phyloP scores from a whole-genome alignment of 1,139 yeast species.

The Protomyces macrosporus region DNA sequence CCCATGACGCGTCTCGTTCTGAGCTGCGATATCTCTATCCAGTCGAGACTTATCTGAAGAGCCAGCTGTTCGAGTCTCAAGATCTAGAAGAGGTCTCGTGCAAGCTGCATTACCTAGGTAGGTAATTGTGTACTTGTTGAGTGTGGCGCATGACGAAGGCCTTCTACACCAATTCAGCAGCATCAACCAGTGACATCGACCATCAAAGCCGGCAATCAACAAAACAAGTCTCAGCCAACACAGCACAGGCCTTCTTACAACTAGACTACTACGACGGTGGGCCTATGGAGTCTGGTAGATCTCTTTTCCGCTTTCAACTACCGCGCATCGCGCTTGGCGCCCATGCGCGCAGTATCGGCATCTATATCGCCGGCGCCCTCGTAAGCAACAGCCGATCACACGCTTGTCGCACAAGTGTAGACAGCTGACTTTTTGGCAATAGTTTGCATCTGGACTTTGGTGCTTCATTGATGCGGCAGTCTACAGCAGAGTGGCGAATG shows the following conservation, averaged over 20 bases:
- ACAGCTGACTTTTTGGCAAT: conserved; percentile 52
- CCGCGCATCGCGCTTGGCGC: conserved; percentile 16
- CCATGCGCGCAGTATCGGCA: conserved; percentile 18
- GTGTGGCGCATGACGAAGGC: no score
- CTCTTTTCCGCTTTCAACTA: conserved; percentile 18
- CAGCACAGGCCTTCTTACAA: neutral
- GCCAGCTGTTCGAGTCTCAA: no score
- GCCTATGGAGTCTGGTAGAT: neutral
- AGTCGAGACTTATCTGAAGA: no score
- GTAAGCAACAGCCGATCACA: neutral
- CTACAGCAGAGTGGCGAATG: conserved; percentile 78
- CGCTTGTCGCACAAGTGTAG: conserved; percentile 37
- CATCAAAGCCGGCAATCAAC: no score
- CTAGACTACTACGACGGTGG: no score
- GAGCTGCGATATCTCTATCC: no score
- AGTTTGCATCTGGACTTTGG: conserved; percentile 85
- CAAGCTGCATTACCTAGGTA: neutral
- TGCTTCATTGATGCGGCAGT: conserved; percentile 81
- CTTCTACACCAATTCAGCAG: no score
- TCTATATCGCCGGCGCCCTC: conserved; percentile 14
- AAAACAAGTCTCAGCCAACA: no score
- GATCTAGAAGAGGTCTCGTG: neutral
- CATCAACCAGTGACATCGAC: no score
- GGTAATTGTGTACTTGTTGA: neutral
- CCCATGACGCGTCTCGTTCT: no score